Base-by-base conservation (phyloP, 208 protist species). In the Lotmaria passim region DNA sequence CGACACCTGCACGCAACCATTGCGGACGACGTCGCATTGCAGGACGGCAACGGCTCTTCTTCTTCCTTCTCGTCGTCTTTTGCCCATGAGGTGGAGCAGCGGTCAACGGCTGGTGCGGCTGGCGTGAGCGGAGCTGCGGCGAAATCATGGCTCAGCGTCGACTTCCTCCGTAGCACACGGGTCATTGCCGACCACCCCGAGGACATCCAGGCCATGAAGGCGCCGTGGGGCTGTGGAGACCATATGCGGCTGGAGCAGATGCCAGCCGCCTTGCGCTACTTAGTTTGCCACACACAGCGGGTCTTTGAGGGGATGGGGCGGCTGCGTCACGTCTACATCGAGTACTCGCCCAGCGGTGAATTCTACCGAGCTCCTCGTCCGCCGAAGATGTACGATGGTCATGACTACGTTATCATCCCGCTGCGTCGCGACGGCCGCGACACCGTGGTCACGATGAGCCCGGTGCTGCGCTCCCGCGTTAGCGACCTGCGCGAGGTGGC, bases 351-450 rank as follows among this genome's bases (percentile, higher is more conserved):
- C 3, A 82, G 52, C 26, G 88, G 89, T 36, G 57, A 72, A 59
- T 88, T 93, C 28, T 94, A 88, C 55, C 87, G 81, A 14, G 73
- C 72, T 10, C 91, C 89, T 14, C 63, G 69, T 10, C 51, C 79
- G 7, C 84, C 91, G 2, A 92, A 91, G 50, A 50, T 44, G 19
- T 96, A 87, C 68, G 91, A 96, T 68, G 91, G 91, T 7, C 91
- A 94, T 65, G 91, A 96, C 72, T 93, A 93, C 64, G 89, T 96
- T n/a, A 48, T 96, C 39, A 83, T 96, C 66, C 91, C 91, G 3
- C 73, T 96, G 31, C 75, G 85, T 11, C 72, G 87, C 12, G 89
- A 94, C 66, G 28, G 70, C 12, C 30, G 47, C 17, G 68, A 77
- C 38, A 90, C 79, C 4, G 89, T 96, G 6, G 59, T 93, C 14